Base-by-base conservation (phyloP, 176 grass and related monocot species). In the Eremochloa ophiuroides region DNA sequence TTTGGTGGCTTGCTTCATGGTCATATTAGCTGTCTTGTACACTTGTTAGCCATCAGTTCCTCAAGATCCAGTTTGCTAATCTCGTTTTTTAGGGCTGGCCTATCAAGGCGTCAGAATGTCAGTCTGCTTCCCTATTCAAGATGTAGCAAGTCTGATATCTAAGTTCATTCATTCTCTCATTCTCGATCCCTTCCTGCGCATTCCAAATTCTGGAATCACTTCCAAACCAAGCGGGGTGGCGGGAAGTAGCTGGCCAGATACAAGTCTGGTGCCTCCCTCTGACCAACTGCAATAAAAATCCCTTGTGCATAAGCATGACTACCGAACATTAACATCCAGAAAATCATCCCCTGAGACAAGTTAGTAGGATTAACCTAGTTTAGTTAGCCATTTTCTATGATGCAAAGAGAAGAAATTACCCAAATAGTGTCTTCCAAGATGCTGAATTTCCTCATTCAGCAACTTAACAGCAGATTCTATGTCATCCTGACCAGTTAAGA, bases 401-500 rank as follows among this genome's bases (percentile, higher is more conserved):
- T 27, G 28, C n/a, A 35, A 20, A 80, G n/a, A 83, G 35, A 73
- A 63, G 20, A 33, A 67, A 39, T 82, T 87, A 98, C 92, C 92
- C 7, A 87, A 68, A 87, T 85, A 81, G 67, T 73, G 86, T 70
- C 86, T 35, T 64, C 81, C 78, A 53, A 71, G 83, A 17, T 84
- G 82, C 22, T 91, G 90, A 83, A 76, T 83, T 85, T 89, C 88
- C 68, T 93, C 95, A 70, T 73, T 89, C 77, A 98, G 77, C 85
- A 94, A 84, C 75, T 91, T 94, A 64, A 89, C 62, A 65, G 92
- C 86, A 78, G 92, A 79, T 56, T 98, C 90, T 84, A 98, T 94
- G 69, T 98, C 95, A 91, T 93, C 95, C 86, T 93, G 92, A 40
- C 95, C 95, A 35, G 95, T 98, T 80, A 94, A 87, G 79, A 98